Evolutionary conservation across 352 stramenopile species (phyloP).

Genomic region (Phytophthora litchii): DNA sequence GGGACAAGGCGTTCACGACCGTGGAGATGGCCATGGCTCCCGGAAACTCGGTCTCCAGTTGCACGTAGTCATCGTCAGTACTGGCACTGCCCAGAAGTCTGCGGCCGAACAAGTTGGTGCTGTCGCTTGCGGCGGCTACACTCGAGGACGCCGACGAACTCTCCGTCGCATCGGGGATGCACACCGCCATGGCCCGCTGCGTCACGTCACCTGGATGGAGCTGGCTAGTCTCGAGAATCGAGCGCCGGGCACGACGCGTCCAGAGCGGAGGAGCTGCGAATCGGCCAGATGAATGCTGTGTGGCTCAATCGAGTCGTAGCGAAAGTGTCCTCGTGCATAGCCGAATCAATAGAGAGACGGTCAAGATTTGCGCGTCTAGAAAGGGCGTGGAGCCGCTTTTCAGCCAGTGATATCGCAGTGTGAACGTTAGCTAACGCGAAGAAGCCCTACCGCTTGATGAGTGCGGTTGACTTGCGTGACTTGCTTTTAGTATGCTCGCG

Average conservation of each 20-base stretch:
- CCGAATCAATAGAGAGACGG: conserved; percentile 8
- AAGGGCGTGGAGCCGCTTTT: conserved; percentile 12
- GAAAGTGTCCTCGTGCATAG: conserved; percentile 19
- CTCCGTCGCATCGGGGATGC: conserved; percentile 24
- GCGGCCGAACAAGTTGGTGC: conserved; percentile 42
- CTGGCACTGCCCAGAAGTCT: conserved; percentile 22
- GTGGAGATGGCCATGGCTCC: conserved; percentile 61
- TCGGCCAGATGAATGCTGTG: conserved; percentile 19
- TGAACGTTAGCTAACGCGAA: conserved; percentile 15
- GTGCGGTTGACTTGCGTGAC: conserved; percentile 14
- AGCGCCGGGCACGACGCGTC: not conserved
- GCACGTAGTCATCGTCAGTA: conserved; percentile 16
- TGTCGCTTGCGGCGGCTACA: conserved; percentile 25
- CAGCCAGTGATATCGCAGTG: conserved; percentile 14
- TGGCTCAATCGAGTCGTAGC: conserved; percentile 13
- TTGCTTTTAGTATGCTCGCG: conserved; percentile 2
- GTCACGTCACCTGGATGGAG: conserved; percentile 2
- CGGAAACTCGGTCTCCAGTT: conserved; percentile 62
- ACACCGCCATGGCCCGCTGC: conserved; percentile 31
- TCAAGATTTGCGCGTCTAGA: conserved; percentile 19
- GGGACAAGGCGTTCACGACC: conserved; percentile 65
- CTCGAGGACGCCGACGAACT: conserved; percentile 22
- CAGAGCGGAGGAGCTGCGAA: conserved; percentile 4
- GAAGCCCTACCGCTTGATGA: conserved; percentile 14
- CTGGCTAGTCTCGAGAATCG: conserved; percentile 8